Evolutionary conservation across 371 early-diverging fungal genomes (phyloP).

Genomic region (Circinella umbellata): DNA sequence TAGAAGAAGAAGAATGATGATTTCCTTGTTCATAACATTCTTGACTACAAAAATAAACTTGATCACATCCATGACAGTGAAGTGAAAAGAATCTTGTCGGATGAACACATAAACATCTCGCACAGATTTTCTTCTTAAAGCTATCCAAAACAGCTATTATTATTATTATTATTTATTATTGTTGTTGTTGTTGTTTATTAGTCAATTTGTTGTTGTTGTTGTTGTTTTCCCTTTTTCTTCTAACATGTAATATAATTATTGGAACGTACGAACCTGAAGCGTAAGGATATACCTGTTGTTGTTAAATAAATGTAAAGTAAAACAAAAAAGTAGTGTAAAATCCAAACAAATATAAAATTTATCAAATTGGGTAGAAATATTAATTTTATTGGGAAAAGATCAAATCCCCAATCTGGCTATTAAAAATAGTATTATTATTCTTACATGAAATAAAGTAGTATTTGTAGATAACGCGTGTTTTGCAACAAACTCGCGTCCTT

Average conservation of each 20-base stretch:
- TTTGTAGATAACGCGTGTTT: conserved; percentile 13
- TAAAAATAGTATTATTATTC: not conserved
- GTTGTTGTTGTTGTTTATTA: conserved; percentile 4
- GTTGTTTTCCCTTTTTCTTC: no score
- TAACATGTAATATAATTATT: no score
- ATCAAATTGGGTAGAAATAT: no score
- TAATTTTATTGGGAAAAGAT: no score
- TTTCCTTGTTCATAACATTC: conserved; percentile 32
- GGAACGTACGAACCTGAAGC: conserved; percentile 23
- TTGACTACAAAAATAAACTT: conserved; percentile 52
- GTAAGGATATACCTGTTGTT: conserved; percentile 30
- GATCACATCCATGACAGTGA: conserved; percentile 53
- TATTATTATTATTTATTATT: conserved; percentile 8
- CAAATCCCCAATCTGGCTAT: no score
- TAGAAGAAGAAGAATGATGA: not conserved
- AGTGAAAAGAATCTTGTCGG: conserved; percentile 38
- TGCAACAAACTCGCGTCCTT: conserved; percentile 36
- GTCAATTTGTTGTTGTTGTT: not conserved
- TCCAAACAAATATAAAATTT: no score
- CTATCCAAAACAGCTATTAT: conserved; percentile 46
- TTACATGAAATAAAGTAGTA: conserved; percentile 25
- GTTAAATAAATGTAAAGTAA: not conserved
- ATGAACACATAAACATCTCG: conserved; percentile 46
- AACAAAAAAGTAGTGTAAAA: no score
- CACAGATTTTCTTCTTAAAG: conserved; percentile 51